phyloP scores from a whole-genome alignment of 148 eudicot species.

The Fagopyrum esculentum region DNA sequence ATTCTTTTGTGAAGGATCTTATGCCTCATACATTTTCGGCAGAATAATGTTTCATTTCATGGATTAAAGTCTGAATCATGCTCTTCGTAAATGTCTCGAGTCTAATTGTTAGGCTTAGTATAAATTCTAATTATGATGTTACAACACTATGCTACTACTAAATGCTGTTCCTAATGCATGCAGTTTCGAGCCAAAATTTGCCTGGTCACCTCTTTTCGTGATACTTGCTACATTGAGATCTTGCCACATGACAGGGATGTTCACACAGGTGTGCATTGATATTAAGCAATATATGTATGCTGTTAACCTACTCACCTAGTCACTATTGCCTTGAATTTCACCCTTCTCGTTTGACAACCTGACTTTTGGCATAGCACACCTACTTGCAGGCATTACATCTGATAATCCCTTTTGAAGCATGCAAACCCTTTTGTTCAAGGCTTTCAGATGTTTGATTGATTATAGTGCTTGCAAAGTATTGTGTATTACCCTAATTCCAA shows the following conservation, averaged over 20 bases:
- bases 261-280: constrained; percentile 35
- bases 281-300: not conserved
- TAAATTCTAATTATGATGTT: constrained; percentile 1
- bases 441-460: too few relatives aligned
- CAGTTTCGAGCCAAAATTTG: constrained; percentile 65
- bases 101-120: not conserved
- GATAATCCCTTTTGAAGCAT: too few relatives aligned
- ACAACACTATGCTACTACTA: not conserved
- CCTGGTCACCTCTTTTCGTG: constrained; percentile 68
- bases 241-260: constrained; percentile 49
- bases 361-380: not conserved
- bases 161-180: constrained; percentile 13
- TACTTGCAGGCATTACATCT: too few relatives aligned
- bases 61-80: not conserved
- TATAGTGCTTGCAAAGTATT: not conserved
- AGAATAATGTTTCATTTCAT: not conserved
- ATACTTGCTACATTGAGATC: constrained; percentile 67
- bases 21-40: not conserved
- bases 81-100: not conserved
- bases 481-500: not conserved
- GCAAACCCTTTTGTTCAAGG: too few relatives aligned
- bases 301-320: not conserved
- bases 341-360: not conserved
- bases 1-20: not conserved
- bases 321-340: not conserved